These are phyloP conservation scores for Erigeron philadelphicus DNA, from an alignment of 140 eudicot species.

Conservation along the genomic window DNA sequence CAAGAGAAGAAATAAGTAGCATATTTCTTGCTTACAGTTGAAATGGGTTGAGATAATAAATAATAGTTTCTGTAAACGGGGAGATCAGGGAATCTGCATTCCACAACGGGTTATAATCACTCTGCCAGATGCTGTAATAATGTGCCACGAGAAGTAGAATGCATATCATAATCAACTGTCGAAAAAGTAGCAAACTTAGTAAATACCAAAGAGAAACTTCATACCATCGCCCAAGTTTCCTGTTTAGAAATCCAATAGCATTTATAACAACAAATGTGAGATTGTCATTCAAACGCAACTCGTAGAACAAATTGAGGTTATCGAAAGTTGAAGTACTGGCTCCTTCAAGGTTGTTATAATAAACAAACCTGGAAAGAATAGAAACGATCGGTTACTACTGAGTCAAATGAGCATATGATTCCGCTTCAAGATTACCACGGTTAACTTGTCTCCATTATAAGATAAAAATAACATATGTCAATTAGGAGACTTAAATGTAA, in stretches of 20 bases:
- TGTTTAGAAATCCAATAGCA: slow-evolving; percentile 38
- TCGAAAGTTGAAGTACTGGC: slow-evolving; percentile 36
- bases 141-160: background rate
- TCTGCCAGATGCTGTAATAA: slow-evolving; percentile 44
- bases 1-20: too few relatives aligned
- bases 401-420: background rate
- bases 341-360: slow-evolving; percentile 54
- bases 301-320: slow-evolving; percentile 40
- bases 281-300: slow-evolving; percentile 43
- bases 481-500: too few relatives aligned
- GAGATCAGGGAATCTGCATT: slow-evolving; percentile 24
- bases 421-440: too few relatives aligned
- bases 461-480: too few relatives aligned
- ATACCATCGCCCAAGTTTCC: slow-evolving; percentile 70
- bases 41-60: slow-evolving; percentile 33
- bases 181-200: background rate
- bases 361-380: slow-evolving; percentile 45
- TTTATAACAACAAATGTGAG: slow-evolving; percentile 29
- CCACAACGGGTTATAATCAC: slow-evolving; percentile 15
- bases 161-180: background rate
- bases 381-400: background rate
- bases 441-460: too few relatives aligned
- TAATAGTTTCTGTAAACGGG: slow-evolving; percentile 31
- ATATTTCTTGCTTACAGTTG: slow-evolving; percentile 34
- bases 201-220: background rate